Evolutionary conservation across 2,329 filamentous ascomycete species (phyloP), one percentile per base, ranked within the genome.

Genomic region (Chalaropsis ovoidea): DNA sequence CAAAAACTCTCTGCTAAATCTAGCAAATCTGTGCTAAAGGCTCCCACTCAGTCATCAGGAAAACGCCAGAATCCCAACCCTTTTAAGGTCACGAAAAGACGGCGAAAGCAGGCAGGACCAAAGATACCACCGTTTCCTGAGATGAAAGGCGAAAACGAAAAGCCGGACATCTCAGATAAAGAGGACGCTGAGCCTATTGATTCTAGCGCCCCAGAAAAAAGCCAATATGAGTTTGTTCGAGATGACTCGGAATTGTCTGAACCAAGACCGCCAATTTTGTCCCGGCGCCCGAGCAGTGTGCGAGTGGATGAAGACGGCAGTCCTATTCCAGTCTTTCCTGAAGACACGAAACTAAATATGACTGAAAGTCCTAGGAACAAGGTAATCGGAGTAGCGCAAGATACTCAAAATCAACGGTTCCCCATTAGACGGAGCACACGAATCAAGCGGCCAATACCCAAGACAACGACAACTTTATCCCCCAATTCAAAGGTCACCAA

Each of bases 241-340:
- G 42, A 49, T 27, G 56, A 24, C 24, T 65, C 63, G 0, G 56
- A 65, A 22, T 24, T 65, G 35, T 65, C 63, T 11, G 63, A 65
- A 5, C 63, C 63, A 10, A 47, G 43, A 35, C 17, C 19, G 10
- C 61, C 42, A 41, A 47, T 8, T 39, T 31, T 47, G 1, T 61
- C 63, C 3, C 58, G 63, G 1, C 60, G 66, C 17, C 60, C 60
- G 1, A 63, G 66, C 49, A 67, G 66, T 54, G 47, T 67, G 8
- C 19, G 45, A 3, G 54, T 67, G 13, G 63, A 64, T 41, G 66
- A 67, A 42, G 62, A 63, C 15, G 66, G 66, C 15, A 67, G 66
- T 35, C 66, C 66, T 43, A 65, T 67, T 8, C 49, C 63, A 11
- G 22, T 60, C 19, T 49, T 58, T 49, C 24, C 42, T n/a, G 31